phyloP scores from a whole-genome alignment of 2,329 filamentous ascomycete genomes.

The Pseudocercospora ulei region DNA sequence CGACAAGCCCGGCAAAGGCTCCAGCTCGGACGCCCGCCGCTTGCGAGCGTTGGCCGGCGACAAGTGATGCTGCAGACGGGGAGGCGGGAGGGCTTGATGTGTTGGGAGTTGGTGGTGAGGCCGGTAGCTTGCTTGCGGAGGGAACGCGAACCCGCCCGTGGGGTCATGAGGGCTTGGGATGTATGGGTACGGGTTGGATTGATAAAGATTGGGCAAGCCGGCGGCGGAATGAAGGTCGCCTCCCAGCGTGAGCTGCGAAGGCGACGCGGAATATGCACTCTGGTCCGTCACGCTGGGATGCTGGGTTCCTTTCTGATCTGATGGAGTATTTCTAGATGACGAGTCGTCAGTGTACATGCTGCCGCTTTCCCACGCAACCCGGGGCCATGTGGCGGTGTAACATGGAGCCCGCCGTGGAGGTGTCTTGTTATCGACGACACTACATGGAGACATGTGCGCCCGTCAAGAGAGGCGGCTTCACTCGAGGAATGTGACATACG shows the following conservation, averaged over 20 bases:
- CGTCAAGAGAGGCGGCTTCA: constrained; percentile 10
- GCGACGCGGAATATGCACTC: constrained; percentile 34
- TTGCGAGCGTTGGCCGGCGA: constrained; percentile 33
- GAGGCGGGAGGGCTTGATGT: constrained; percentile 31
- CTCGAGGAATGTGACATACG: constrained; percentile 24
- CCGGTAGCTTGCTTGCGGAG: constrained; percentile 25
- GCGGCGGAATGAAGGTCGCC: constrained; percentile 25
- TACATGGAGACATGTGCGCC: constrained; percentile 10
- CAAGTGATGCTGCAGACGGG: constrained; percentile 32
- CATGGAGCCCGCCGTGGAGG: constrained; percentile 8
- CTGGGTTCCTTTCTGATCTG: constrained; percentile 39
- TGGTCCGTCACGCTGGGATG: constrained; percentile 34
- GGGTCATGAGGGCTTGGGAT: constrained; percentile 27
- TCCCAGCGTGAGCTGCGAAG: constrained; percentile 33
- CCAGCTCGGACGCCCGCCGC: constrained; percentile 33
- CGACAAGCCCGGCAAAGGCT: constrained; percentile 28
- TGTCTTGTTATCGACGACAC: constrained; percentile 10
- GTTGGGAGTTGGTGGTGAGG: constrained; percentile 28
- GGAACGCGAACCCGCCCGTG: constrained; percentile 25
- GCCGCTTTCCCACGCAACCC: constrained; percentile 8
- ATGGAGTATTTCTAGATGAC: constrained; percentile 35
- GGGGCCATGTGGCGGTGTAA: constrained; percentile 12
- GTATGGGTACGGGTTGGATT: constrained; percentile 26
- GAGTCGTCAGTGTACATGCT: constrained; percentile 24
- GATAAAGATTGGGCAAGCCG: constrained; percentile 29